These are phyloP conservation scores for Tylopilus sp. DNA, from an alignment of 768 basidiomycete genomes.

Conservation along the genomic window DNA sequence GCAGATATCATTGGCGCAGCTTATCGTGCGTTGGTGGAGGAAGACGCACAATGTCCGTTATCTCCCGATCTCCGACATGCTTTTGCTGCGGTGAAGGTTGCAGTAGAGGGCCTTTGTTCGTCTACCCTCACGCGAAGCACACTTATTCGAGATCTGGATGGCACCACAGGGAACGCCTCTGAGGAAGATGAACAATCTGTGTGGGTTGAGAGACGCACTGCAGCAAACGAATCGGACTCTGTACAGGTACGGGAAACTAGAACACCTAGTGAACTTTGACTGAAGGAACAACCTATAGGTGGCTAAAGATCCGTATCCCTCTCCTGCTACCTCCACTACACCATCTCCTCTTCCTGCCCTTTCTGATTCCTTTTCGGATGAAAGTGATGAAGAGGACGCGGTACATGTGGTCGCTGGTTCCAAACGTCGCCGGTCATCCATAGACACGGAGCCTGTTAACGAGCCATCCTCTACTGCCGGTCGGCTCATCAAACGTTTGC, in stretches of 20 bases:
- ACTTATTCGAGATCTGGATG: slow-evolving; percentile 28
- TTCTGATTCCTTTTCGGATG: slow-evolving; percentile 5
- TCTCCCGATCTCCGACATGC: slow-evolving; percentile 18
- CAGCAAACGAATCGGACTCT: not conserved
- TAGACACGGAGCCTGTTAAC: not conserved
- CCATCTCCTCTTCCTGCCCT: slow-evolving; percentile 11
- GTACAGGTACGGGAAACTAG: slow-evolving; percentile 2
- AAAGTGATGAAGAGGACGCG: slow-evolving; percentile 16
- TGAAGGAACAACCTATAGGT: slow-evolving; percentile 1
- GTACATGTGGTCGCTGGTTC: slow-evolving; percentile 14
- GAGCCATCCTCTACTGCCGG: not conserved
- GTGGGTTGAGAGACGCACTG: not conserved
- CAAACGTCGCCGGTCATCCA: slow-evolving; percentile 17
- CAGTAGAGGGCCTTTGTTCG: slow-evolving; percentile 31
- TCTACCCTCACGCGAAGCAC: slow-evolving; percentile 26
- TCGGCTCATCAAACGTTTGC: slow-evolving; percentile 20
- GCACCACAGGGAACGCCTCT: slow-evolving; percentile 28
- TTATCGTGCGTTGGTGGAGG: slow-evolving; percentile 24
- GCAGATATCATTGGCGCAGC: slow-evolving; percentile 30
- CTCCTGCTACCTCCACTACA: slow-evolving; percentile 8
- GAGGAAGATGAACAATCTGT: not conserved
- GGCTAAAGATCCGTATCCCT: slow-evolving; percentile 11
- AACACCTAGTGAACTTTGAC: not conserved
- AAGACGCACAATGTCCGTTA: slow-evolving; percentile 12
- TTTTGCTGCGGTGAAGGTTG: slow-evolving; percentile 30